A percentile compares a stretch with the other conserved stretches of the same genome.
These are phyloP conservation scores for Martiniozyma asiatica DNA, from an alignment of 1,139 yeast species.

Conservation along the genomic window DNA sequence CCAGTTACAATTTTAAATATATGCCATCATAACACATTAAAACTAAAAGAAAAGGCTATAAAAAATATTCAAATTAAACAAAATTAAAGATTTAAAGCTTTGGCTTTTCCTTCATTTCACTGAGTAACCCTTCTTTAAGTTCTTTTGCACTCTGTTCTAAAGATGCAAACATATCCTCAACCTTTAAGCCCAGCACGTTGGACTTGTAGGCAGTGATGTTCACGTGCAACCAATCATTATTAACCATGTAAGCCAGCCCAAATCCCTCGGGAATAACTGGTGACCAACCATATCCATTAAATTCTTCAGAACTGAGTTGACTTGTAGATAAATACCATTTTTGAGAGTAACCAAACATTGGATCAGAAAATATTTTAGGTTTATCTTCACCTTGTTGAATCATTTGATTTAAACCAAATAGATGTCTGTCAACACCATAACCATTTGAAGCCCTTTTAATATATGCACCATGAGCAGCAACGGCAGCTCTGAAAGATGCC, in stretches of 20 bases:
- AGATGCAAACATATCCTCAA: slow-evolving; percentile 56
- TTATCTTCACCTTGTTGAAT: slow-evolving; percentile 41
- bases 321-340: slow-evolving; percentile 87
- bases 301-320: slow-evolving; percentile 77
- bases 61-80: too few relatives aligned
- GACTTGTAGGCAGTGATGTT: slow-evolving; percentile 72
- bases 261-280: slow-evolving; percentile 92
- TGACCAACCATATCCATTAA: slow-evolving; percentile 94
- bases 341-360: slow-evolving; percentile 60
- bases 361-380: slow-evolving; percentile 69
- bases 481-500: slow-evolving; percentile 60
- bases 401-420: slow-evolving; percentile 76
- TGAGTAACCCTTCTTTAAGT: slow-evolving; percentile 56
- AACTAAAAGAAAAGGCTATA: too few relatives aligned
- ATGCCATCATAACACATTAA: too few relatives aligned
- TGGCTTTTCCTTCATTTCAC: too few relatives aligned
- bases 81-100: too few relatives aligned
- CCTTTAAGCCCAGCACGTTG: slow-evolving; percentile 45
- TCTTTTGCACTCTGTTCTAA: slow-evolving; percentile 75
- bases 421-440: slow-evolving; percentile 86
- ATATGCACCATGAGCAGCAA: slow-evolving; percentile 64
- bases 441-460: slow-evolving; percentile 76
- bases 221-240: slow-evolving; percentile 74
- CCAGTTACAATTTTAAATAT: too few relatives aligned
- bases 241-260: slow-evolving; percentile 89